Evolutionary conservation across 352 stramenopile species (phyloP).

Genomic region (Thalassiosira delicatula): DNA sequence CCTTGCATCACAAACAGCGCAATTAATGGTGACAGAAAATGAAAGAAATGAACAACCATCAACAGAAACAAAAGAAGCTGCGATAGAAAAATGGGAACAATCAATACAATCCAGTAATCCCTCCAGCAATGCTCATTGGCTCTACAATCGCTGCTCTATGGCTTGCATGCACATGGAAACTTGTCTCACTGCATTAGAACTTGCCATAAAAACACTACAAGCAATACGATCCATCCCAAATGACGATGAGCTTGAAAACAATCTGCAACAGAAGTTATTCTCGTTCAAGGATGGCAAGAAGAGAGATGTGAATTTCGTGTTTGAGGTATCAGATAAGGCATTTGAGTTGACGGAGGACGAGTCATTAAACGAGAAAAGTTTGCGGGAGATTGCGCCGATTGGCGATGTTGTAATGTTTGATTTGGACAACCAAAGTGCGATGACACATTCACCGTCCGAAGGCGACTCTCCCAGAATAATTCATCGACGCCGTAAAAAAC

Average conservation of each 20-base stretch:
- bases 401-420: background rate
- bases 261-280: slow-evolving; percentile 25
- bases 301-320: slow-evolving; percentile 49
- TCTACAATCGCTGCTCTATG: slow-evolving; percentile 28
- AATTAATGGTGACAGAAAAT: background rate
- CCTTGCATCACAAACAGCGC: background rate
- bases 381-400: slow-evolving; percentile 5
- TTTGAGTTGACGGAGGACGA: slow-evolving; percentile 13
- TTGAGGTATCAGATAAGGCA: slow-evolving; percentile 31
- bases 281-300: slow-evolving; percentile 34
- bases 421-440: background rate
- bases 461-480: slow-evolving; percentile 18
- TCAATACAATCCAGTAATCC: background rate
- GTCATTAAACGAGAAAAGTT: slow-evolving; percentile 17
- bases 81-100: background rate
- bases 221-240: slow-evolving; percentile 21
- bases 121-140: slow-evolving; percentile 26
- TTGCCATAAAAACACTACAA: slow-evolving; percentile 27
- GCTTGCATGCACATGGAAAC: slow-evolving; percentile 45
- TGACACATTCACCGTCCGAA: background rate
- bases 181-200: slow-evolving; percentile 23
- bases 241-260: slow-evolving; percentile 8
- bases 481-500: slow-evolving; percentile 45
- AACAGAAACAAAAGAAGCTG: background rate
- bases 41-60: background rate